Evolutionary conservation across 2,329 filamentous ascomycete genomes (phyloP), one percentile per base, ranked within the genome.

Genomic region (Arthrobotrys iridis): DNA sequence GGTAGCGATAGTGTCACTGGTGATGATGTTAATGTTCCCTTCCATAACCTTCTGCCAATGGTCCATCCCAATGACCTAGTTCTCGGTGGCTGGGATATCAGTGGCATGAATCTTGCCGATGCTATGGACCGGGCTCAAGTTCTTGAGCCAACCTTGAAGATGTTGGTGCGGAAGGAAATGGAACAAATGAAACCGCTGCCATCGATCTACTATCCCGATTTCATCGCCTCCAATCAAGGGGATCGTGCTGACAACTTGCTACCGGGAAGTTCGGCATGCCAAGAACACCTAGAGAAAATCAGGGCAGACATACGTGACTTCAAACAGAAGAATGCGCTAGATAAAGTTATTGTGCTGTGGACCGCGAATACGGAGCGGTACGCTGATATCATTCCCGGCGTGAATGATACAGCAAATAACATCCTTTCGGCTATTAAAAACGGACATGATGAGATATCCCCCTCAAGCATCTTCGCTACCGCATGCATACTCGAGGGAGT

Each of bases 351-450:
- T 81, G 90, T 99, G 76, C 91, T 95, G 84, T 99, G 95, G 95
- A 98, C 95, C 72, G 95, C 95, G 84, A 99, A 99, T 86, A 99
- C 95, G 10, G 95, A 99, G 85, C 93, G 95, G 78, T 99, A 93
- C 81, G 92, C 95, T 78, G 93, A 97, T 78, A 86, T 98, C 79
- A 83, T 97, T 62, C 84, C 89, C 18, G 94, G 94, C 77, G 89
- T 99, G 84, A 98, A 99, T 82, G 95, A 99, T 84, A 98, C 94
- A 15, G 93, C 94, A 58, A 93, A 96, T 79, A 97, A 97, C 84
- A 87, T 99, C 77, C 85, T 98, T 82, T 90, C 91, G 82, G 86
- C 95, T 58, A 97, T 99, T 82, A 90, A 94, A 84, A 82, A 86
- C 77, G 93, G 94, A 46, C 93, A 99, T 82, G 88, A 90, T 77